Evolutionary conservation across 2,329 filamentous ascomycete species (phyloP), one percentile per base, ranked within the genome.

Genomic region (Aspergillus ochraceoroseus): DNA sequence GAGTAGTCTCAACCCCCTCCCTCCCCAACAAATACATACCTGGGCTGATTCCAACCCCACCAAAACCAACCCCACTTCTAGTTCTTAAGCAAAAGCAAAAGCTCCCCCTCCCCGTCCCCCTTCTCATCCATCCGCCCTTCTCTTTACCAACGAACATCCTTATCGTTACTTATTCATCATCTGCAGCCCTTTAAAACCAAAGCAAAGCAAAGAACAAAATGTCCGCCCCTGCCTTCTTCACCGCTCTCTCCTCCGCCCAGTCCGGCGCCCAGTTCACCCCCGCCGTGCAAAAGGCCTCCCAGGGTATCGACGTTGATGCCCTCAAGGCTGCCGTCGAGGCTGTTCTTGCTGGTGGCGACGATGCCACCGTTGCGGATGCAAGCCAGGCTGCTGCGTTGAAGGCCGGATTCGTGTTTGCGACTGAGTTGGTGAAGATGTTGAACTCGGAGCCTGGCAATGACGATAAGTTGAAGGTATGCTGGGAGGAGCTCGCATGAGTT

Each of bases 381-480:
- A 46, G 49, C 1, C 45, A 49, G 35, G 39, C 48, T 30, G 51
- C 32, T 4, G 50, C 52, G 14, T 48, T 62, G 17, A 57, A 58
- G 41, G 52, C 49, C 2, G 59, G 51, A 1, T 62, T 62, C 29
- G 55, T 61, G 48, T 63, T 58, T 35, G 59, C 59, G 5, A 49
- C 55, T 8, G 52, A 54, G 48, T 38, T 59, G 7, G 54, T 62
- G 3, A 58, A 57, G 55, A 53, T 55, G 51, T 43, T 63, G 23
- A 41, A 47, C 29, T 46, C 40, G 30, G 47, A 53, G 23, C 56
- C 58, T 3, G 51, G 45, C 15, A 42, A 44, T 22, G 43, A 47
- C 15, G 58, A 58, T 42, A 57, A 56, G 50, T 43, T 56, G 48
- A 49, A 51, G 23, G 68, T 71, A 58, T 34, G 55, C 48, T 48